Evolutionary conservation across 2,329 filamentous ascomycete genomes (phyloP).

Genomic region (Botryotinia narcissicola): DNA sequence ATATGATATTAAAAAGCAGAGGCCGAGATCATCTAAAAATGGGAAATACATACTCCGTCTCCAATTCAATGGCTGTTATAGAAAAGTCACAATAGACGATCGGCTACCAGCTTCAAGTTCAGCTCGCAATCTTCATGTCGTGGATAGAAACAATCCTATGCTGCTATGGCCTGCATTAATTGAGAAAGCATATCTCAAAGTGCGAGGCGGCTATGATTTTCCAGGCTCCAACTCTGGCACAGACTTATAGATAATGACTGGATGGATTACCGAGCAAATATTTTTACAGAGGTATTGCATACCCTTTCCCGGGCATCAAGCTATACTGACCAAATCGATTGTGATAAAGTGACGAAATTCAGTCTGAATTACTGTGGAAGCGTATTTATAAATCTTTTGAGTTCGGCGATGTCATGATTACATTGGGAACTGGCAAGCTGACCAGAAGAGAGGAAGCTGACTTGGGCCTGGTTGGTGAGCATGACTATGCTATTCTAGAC

Average conservation of each 20-base stretch:
- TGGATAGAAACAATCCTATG: conserved; percentile 78
- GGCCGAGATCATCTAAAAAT: conserved; percentile 66
- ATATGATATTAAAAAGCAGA: conserved; percentile 56
- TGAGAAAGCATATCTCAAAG: conserved; percentile 95
- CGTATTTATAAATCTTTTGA: conserved; percentile 72
- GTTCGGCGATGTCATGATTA: conserved; percentile 79
- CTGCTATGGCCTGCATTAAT: conserved; percentile 88
- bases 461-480: conserved; percentile 80
- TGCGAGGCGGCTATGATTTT: conserved; percentile 94
- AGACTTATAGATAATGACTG: conserved; percentile 86
- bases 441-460: conserved; percentile 73
- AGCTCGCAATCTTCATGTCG: conserved; percentile 75
- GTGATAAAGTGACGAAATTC: conserved; percentile 67
- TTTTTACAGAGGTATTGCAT: conserved; percentile 69
- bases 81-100: conserved; percentile 86
- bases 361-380: conserved; percentile 73
- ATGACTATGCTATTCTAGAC: conserved; percentile 90
- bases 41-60: conserved; percentile 92
- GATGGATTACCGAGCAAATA: conserved; percentile 95
- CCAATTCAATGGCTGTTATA: conserved; percentile 92
- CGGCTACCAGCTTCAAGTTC: conserved; percentile 75
- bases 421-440: conserved; percentile 84
- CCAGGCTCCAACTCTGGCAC: conserved; percentile 96
- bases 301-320: no score
- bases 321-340: conserved; percentile 12